A percentile compares a stretch with the other conserved stretches of the same genome.
These are phyloP conservation scores for Ceratorhiza oryzae-sativae DNA, from an alignment of 1,284 basidiomycete species.

Conservation along the genomic window DNA sequence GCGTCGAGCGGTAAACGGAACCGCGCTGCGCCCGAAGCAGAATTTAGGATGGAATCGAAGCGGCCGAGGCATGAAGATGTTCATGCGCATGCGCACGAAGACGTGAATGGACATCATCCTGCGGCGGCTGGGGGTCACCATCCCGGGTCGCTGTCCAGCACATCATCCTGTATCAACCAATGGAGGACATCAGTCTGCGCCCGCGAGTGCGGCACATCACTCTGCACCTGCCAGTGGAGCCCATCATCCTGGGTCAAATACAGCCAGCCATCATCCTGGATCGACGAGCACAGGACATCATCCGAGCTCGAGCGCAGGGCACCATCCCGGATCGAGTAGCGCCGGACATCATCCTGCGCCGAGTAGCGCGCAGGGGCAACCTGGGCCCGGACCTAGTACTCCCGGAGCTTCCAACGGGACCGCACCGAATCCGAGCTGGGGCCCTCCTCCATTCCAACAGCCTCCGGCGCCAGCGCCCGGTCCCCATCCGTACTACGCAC, in stretches of 20 bases:
- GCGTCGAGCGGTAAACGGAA: constrained; percentile 47
- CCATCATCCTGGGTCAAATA: not conserved
- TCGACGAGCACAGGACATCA: not conserved
- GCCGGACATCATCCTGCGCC: not conserved
- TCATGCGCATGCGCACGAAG: not conserved
- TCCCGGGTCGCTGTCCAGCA: not conserved
- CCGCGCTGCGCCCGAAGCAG: constrained; percentile 25
- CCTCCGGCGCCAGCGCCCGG: constrained; percentile 35
- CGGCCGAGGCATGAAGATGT: constrained; percentile 28
- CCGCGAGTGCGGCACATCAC: not conserved
- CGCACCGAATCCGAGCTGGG: constrained; percentile 6
- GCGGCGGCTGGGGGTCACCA: not conserved
- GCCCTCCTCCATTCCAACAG: constrained; percentile 39
- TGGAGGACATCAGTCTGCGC: not conserved
- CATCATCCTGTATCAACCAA: not conserved
- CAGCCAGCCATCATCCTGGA: not conserved
- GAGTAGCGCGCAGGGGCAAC: constrained; percentile 5
- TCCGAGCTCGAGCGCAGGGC: not conserved
- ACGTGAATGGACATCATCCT: not conserved
- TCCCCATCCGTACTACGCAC: constrained; percentile 32
- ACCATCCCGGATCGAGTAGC: not conserved
- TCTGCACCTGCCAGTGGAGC: not conserved
- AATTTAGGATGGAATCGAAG: constrained; percentile 35
- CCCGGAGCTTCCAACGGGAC: not conserved
- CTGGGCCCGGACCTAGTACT: constrained; percentile 4